Percentiles rank a stretch among this genome's conserved stretches.
Conservation (phyloP, 2,329 filamentous ascomycete species). For the Aspergillus sergii region DNA sequence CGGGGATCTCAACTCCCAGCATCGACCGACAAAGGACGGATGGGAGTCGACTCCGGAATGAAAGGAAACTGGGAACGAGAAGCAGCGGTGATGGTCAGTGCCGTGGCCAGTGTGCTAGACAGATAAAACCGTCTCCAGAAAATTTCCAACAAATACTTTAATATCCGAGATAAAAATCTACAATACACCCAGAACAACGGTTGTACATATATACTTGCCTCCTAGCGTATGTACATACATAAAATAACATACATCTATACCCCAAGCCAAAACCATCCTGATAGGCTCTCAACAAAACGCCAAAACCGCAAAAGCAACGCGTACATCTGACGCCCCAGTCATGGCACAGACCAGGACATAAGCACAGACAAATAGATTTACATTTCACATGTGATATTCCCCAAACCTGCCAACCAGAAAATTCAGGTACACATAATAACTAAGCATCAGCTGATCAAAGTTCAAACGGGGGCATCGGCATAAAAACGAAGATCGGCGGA, state of each 20-base stretch:
- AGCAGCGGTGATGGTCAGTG: slow-evolving; percentile 90
- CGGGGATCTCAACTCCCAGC: slow-evolving; percentile 71
- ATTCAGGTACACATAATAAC: not conserved
- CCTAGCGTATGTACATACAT: not conserved
- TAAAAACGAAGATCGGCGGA: too few species aligned
- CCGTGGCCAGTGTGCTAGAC: slow-evolving; percentile 65
- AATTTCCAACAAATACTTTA: not conserved
- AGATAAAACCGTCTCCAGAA: slow-evolving; percentile 1
- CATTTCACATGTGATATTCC: not conserved
- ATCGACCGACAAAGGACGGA: slow-evolving; percentile 50
- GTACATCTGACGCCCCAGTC: not conserved
- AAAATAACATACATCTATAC: not conserved
- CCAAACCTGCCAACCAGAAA: not conserved
- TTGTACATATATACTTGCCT: not conserved
- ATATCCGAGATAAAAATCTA: not conserved
- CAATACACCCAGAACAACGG: not conserved
- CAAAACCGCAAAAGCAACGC: not conserved
- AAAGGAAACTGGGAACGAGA: slow-evolving; percentile 78
- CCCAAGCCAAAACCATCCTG: too few species aligned
- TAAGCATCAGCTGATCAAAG: not conserved
- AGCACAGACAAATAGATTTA: not conserved
- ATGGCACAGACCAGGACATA: not conserved
- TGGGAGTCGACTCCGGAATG: slow-evolving; percentile 47
- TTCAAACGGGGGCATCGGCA: not conserved
- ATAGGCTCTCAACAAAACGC: not conserved